These are phyloP conservation scores for Hanseniaspora nectarophila DNA, from an alignment of 805 yeast species.

Conservation along the genomic window DNA sequence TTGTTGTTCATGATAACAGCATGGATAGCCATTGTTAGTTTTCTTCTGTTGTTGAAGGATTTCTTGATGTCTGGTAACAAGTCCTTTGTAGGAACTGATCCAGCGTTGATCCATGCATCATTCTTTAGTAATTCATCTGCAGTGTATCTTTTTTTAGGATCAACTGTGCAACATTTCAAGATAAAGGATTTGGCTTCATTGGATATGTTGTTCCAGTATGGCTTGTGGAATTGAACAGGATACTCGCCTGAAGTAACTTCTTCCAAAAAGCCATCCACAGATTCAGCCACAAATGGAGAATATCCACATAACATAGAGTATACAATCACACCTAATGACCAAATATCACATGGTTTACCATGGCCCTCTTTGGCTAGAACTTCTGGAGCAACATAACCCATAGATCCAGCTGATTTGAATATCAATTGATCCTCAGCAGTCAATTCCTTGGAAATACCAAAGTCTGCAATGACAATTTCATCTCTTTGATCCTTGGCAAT, in stretches of 20 bases:
- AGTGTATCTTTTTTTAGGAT: slow-evolving; percentile 59
- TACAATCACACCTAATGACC: slow-evolving; percentile 90
- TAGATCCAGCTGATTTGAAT: slow-evolving; percentile 72
- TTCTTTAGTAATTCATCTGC: slow-evolving; percentile 52
- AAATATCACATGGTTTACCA: slow-evolving; percentile 89
- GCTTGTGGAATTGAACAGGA: slow-evolving; percentile 74
- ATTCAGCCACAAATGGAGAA: slow-evolving; percentile 81
- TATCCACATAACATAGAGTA: slow-evolving; percentile 86
- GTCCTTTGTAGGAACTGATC: slow-evolving; percentile 36
- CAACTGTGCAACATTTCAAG: slow-evolving; percentile 51
- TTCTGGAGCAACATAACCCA: slow-evolving; percentile 97
- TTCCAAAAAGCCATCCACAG: slow-evolving; percentile 62
- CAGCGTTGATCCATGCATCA: slow-evolving; percentile 53
- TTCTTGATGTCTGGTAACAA: slow-evolving; percentile 69
- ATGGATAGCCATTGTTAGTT: slow-evolving; percentile 76
- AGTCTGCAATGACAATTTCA: slow-evolving; percentile 79
- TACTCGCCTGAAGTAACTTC: slow-evolving; percentile 60
- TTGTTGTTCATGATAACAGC: slow-evolving; percentile 71
- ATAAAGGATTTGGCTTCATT: slow-evolving; percentile 73
- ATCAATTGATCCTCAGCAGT: slow-evolving; percentile 48
- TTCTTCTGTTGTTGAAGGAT: slow-evolving; percentile 72
- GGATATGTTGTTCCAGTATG: slow-evolving; percentile 75
- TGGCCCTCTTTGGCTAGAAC: slow-evolving; percentile 72
- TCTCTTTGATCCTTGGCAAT: slow-evolving; percentile 45
- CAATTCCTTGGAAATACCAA: slow-evolving; percentile 83